phyloP scores from a whole-genome alignment of 169 alveolate species.

The Amoebophrya sp. region DNA sequence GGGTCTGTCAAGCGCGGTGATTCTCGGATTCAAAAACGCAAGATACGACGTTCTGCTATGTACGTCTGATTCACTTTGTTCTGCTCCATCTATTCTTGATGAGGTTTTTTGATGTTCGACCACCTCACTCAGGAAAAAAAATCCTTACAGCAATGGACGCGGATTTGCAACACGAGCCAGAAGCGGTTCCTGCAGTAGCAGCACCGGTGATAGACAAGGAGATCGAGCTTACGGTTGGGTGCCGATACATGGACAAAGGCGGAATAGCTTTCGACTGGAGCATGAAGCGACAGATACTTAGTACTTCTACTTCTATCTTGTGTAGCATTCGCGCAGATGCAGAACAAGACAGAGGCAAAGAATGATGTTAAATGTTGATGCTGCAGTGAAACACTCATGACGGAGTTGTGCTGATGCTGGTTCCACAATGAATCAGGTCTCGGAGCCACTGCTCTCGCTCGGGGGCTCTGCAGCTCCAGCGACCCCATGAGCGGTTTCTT shows the following conservation, averaged over 20 bases:
- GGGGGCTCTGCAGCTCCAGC: background rate
- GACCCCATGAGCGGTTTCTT: conserved; percentile 15
- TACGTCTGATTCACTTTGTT: background rate
- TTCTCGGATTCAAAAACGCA: background rate
- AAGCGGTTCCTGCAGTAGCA: conserved; percentile 6
- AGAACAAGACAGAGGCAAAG: too few species aligned
- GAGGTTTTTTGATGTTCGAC: too few species aligned
- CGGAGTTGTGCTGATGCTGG: too few species aligned
- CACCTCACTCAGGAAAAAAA: too few species aligned
- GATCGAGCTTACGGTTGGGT: conserved; percentile 4
- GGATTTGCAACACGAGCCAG: conserved; percentile 9
- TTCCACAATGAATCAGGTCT: background rate
- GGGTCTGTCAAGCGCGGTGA: conserved; percentile 2
- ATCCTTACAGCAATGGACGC: conserved; percentile 7
- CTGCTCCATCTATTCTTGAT: too few species aligned
- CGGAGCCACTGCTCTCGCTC: background rate
- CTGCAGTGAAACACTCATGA: too few species aligned
- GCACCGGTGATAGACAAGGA: background rate
- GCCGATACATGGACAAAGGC: background rate
- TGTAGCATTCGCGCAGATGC: too few species aligned
- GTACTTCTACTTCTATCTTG: too few species aligned
- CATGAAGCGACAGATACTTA: background rate
- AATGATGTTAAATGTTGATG: too few species aligned
- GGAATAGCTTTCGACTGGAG: background rate
- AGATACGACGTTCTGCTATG: background rate